A percentile compares a stretch with the other conserved stretches of the same genome.
phyloP scores from a whole-genome alignment of 306 rosid species.

The Medicago arabica region DNA sequence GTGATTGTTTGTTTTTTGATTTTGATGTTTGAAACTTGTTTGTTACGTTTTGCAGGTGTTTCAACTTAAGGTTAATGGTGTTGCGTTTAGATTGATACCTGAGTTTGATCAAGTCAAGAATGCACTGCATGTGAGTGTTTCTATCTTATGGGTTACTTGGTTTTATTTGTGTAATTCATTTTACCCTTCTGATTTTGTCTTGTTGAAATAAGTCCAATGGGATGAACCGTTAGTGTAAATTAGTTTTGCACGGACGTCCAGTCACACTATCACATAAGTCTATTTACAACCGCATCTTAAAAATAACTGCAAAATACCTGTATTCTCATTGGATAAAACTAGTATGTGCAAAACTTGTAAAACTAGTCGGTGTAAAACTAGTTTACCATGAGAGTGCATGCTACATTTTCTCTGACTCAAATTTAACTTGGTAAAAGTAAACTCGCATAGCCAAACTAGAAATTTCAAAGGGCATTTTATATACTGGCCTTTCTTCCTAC shows the following conservation, averaged over 20 bases:
- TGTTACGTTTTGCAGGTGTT: constrained; percentile 58
- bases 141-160: not conserved
- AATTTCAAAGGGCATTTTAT: not conserved
- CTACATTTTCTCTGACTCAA: not conserved
- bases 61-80: constrained; percentile 88
- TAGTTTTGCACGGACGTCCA: not conserved
- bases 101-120: constrained; percentile 77
- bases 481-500: not conserved
- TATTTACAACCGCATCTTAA: not conserved
- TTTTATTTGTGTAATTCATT: not conserved
- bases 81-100: constrained; percentile 88
- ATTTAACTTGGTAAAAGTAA: no score
- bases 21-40: constrained; percentile 1
- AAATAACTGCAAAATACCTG: not conserved
- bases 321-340: not conserved
- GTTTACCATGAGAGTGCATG: not conserved
- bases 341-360: not conserved
- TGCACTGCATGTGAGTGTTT: constrained; percentile 64
- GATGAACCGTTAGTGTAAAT: not conserved
- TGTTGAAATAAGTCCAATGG: not conserved
- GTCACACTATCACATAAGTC: not conserved
- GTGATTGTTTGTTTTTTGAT: not conserved
- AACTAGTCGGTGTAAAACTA: not conserved
- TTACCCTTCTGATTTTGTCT: not conserved
- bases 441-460: not conserved